Conservation (phyloP, 306 rosid species). For the Inga oerstediana region DNA sequence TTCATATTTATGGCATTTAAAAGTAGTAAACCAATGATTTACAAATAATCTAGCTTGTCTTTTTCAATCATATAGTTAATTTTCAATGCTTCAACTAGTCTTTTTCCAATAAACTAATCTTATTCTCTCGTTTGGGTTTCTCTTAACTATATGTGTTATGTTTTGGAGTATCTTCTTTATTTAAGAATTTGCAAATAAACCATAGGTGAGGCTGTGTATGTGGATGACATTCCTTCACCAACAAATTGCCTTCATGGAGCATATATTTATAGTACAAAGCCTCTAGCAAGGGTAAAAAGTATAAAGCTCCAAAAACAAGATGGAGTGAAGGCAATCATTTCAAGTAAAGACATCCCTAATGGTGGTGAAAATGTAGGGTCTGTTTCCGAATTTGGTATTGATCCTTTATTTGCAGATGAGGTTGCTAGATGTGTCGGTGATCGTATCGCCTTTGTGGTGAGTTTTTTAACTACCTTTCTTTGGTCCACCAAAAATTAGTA, state of each 20-base stretch:
- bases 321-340: slow-evolving; percentile 63
- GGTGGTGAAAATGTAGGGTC: slow-evolving; percentile 75
- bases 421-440: slow-evolving; percentile 68
- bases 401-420: slow-evolving; percentile 74
- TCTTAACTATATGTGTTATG: background rate
- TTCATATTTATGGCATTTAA: background rate
- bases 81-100: background rate
- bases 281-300: slow-evolving; percentile 70
- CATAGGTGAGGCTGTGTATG: slow-evolving; percentile 92
- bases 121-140: slow-evolving; percentile 15
- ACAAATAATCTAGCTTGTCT: background rate
- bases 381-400: slow-evolving; percentile 52
- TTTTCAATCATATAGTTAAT: background rate
- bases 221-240: slow-evolving; percentile 94
- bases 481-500: slow-evolving; percentile 14
- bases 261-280: slow-evolving; percentile 67
- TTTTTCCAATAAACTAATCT: background rate
- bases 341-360: slow-evolving; percentile 74
- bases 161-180: slow-evolving; percentile 6
- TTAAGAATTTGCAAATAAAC: slow-evolving; percentile 35
- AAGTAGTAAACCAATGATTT: background rate
- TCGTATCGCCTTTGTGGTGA: slow-evolving; percentile 83
- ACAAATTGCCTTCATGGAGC: slow-evolving; percentile 77
- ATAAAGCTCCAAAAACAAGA: slow-evolving; percentile 49
- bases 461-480: slow-evolving; percentile 28